These are phyloP conservation scores for Scheffersomyces ergatensis DNA, from an alignment of 805 yeast genomes.

Conservation along the genomic window DNA sequence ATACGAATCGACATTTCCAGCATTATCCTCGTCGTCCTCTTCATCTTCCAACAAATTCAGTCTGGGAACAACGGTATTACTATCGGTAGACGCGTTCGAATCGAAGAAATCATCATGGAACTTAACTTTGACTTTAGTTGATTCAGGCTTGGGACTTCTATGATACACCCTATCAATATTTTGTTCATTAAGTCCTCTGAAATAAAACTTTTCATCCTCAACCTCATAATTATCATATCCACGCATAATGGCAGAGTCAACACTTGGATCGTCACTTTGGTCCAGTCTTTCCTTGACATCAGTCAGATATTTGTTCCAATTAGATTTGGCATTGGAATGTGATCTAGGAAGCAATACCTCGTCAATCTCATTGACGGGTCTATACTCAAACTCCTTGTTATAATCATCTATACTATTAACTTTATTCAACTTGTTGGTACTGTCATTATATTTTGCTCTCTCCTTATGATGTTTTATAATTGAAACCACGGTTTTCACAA, in stretches of 20 bases:
- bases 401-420: conserved; percentile 16
- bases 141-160: background rate
- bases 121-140: background rate
- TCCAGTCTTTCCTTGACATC: conserved; percentile 4
- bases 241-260: background rate
- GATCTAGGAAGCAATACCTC: background rate
- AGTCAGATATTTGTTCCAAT: background rate
- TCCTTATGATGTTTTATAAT: conserved; percentile 13
- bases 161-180: background rate
- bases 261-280: conserved; percentile 9
- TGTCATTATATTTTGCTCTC: background rate
- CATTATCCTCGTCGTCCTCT: background rate
- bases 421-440: background rate
- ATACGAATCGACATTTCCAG: conserved; percentile 8
- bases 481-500: conserved; percentile 21
- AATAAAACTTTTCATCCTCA: background rate
- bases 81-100: background rate
- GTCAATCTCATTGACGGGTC: conserved; percentile 11
- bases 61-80: background rate
- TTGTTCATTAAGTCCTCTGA: background rate
- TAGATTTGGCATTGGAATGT: background rate
- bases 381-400: conserved; percentile 23
- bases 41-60: background rate
- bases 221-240: background rate
- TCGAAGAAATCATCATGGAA: background rate